Conservation (phyloP, 2,329 filamentous ascomycete genomes). For the Neofusicoccum laricinum region DNA sequence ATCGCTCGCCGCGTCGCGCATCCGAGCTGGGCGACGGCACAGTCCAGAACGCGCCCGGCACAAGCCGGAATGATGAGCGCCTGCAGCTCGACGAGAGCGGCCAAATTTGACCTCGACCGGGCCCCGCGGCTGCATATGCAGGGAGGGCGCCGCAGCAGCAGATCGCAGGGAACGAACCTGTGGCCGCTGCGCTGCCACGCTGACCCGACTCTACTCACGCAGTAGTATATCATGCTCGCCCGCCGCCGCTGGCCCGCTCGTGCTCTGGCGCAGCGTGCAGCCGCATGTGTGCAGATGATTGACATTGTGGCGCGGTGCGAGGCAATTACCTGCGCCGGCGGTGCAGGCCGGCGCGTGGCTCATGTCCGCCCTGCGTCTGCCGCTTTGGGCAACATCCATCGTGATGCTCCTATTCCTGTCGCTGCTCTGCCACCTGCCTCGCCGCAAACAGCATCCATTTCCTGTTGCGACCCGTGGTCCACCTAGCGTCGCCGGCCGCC, state of each 20-base stretch:
- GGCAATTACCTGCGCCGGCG: neutral
- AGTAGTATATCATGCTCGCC: neutral
- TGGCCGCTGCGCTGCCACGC: neutral
- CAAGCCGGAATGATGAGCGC: neutral
- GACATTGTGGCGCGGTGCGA: neutral
- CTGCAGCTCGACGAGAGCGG: neutral
- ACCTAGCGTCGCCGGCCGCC: neutral
- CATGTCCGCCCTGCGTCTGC: neutral
- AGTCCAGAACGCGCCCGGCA: constrained; percentile 1
- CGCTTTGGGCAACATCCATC: neutral
- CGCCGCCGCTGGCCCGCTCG: neutral
- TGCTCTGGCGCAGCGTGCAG: neutral
- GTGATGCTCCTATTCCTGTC: neutral
- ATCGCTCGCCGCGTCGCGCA: neutral
- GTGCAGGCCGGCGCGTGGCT: neutral
- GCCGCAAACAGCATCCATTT: neutral
- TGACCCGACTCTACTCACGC: neutral
- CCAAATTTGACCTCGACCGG: too few relatives aligned
- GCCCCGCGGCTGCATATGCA: neutral
- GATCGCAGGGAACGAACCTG: neutral
- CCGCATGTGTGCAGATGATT: neutral
- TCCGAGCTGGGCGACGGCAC: neutral
- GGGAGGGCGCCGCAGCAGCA: neutral
- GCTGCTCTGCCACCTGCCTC: neutral
- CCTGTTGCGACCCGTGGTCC: neutral